Conservation (phyloP, 2,329 filamentous ascomycete species). For the Fusarium piperis region DNA sequence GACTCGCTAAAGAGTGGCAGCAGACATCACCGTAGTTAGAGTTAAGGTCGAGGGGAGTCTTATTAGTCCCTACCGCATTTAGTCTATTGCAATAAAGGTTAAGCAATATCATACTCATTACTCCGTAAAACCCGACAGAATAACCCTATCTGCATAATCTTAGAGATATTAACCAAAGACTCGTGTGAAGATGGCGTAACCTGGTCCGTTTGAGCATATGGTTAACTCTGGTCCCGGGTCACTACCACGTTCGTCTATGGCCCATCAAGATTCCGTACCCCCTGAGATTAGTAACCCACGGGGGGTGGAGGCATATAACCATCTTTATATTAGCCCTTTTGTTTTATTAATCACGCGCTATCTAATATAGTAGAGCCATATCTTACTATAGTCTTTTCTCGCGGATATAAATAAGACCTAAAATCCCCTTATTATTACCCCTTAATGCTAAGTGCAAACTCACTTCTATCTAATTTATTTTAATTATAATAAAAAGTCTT, state of each 20-base stretch:
- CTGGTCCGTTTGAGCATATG: slow-evolving; percentile 3
- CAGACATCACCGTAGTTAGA: neutral
- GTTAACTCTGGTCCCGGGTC: slow-evolving; percentile 2
- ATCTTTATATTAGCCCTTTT: slow-evolving; percentile 17
- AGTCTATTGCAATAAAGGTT: slow-evolving; percentile 6
- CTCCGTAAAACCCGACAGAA: neutral
- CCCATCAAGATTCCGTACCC: neutral
- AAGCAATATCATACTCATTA: slow-evolving; percentile 7
- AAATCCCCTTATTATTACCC: neutral
- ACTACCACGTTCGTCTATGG: neutral
- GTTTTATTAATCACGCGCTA: slow-evolving; percentile 17
- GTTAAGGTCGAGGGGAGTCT: neutral
- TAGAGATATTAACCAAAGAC: neutral
- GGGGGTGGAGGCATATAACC: neutral
- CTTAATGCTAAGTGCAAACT: neutral
- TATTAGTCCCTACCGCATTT: slow-evolving; percentile 3
- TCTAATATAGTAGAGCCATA: neutral
- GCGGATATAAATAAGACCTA: neutral
- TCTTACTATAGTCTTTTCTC: neutral
- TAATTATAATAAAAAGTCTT: neutral
- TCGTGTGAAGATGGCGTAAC: neutral
- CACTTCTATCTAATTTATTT: neutral
- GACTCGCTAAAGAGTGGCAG: neutral
- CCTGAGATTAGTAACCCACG: neutral
- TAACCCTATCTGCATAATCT: neutral